Evolutionary conservation across 1,284 basidiomycete genomes (phyloP).

Genomic region (Cyathus olla): DNA sequence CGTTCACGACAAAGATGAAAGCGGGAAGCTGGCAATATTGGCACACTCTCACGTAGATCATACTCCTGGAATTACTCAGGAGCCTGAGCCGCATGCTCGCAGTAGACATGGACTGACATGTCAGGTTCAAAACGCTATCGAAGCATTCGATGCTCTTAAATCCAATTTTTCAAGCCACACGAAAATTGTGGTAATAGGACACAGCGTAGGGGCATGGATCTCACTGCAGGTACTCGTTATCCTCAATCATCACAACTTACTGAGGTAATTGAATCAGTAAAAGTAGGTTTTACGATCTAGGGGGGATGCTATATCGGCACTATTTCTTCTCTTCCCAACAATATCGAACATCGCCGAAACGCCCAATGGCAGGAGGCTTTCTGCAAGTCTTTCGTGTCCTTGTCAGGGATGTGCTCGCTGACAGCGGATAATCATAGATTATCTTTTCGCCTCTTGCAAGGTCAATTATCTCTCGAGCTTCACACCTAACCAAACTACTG

Average conservation of each 20-base stretch:
- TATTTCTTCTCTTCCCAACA: constrained; percentile 70
- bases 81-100: background rate
- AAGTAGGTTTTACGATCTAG: constrained; percentile 63
- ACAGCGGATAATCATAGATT: constrained; percentile 47
- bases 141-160: constrained; percentile 58
- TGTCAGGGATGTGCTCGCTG: background rate
- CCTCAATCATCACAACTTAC: constrained; percentile 1
- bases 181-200: constrained; percentile 61
- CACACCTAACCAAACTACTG: constrained; percentile 32
- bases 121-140: constrained; percentile 61
- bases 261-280: constrained; percentile 1
- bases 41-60: constrained; percentile 67
- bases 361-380: constrained; percentile 63
- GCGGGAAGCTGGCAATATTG: constrained; percentile 56
- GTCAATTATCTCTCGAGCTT: constrained; percentile 47
- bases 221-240: constrained; percentile 56
- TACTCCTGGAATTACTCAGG: constrained; percentile 46
- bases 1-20: constrained; percentile 49
- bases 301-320: constrained; percentile 41
- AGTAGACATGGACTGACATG: constrained; percentile 39
- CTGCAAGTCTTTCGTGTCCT: constrained; percentile 37
- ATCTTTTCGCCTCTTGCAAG: constrained; percentile 60
- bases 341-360: constrained; percentile 65
- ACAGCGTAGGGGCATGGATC: constrained; percentile 74
- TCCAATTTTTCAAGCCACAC: constrained; percentile 42